Evolutionary conservation across 2,329 filamentous ascomycete species (phyloP).

Genomic region (Colletotrichum higginsianum): DNA sequence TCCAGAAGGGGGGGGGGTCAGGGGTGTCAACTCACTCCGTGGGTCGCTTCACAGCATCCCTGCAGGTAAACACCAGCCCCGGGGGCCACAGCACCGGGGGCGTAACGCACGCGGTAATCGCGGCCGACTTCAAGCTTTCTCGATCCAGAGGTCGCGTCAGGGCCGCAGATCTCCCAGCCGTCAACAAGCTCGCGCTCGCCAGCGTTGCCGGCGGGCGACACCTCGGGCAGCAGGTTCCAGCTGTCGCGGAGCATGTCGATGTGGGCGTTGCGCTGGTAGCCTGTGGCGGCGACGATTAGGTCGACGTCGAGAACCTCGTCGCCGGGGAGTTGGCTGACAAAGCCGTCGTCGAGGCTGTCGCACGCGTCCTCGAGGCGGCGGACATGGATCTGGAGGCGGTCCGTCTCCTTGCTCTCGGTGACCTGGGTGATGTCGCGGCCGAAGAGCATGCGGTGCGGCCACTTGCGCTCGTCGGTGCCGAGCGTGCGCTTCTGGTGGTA

Average conservation of each 20-base stretch:
- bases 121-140: conserved; percentile 77
- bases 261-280: conserved; percentile 85
- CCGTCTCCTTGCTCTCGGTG: conserved; percentile 65
- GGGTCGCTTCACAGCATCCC: conserved; percentile 92
- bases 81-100: conserved; percentile 75
- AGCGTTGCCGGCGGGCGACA: conserved; percentile 19
- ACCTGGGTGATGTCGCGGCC: conserved; percentile 77
- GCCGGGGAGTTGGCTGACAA: conserved; percentile 50
- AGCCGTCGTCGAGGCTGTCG: conserved; percentile 54
- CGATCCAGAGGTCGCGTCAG: conserved; percentile 38
- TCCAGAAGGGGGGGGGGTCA: neutral
- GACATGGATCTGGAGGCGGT: conserved; percentile 71
- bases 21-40: conserved; percentile 78
- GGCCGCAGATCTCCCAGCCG: conserved; percentile 55
- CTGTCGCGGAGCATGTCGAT: conserved; percentile 80
- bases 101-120: conserved; percentile 85
- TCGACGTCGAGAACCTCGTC: conserved; percentile 82
- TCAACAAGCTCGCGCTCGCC: conserved; percentile 46
- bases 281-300: conserved; percentile 87
- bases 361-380: conserved; percentile 57
- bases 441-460: conserved; percentile 86
- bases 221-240: conserved; percentile 74
- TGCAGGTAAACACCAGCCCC: conserved; percentile 91
- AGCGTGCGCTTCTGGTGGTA: conserved; percentile 87
- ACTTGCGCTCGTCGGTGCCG: conserved; percentile 76